Percentiles rank a stretch among this genome's conserved stretches.
Conservation (phyloP, 2,329 filamentous ascomycete species). For the Phyllosticta ampelicida region DNA sequence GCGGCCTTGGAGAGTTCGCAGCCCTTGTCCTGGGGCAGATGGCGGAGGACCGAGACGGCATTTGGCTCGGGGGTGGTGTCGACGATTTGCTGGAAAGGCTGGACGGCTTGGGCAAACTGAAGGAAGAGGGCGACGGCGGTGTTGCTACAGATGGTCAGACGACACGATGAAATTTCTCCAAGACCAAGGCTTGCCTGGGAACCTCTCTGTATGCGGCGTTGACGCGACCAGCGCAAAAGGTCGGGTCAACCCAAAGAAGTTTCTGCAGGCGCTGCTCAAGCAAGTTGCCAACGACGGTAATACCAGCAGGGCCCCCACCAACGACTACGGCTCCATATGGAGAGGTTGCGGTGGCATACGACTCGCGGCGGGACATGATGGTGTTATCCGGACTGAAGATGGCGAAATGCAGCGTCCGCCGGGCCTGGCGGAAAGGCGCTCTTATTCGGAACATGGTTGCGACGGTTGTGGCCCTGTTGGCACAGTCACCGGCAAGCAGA, state of each 20-base stretch:
- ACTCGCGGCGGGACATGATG: conserved; percentile 2
- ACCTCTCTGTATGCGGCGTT: conserved; percentile 47
- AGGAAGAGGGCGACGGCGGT: conserved; percentile 52
- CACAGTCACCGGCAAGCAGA: not conserved
- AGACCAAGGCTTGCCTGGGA: conserved; percentile 33
- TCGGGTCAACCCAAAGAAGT: conserved; percentile 50
- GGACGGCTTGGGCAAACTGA: conserved; percentile 43
- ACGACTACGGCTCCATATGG: conserved; percentile 46
- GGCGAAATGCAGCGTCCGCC: conserved; percentile 1
- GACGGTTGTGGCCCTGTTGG: not conserved
- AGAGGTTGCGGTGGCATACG: not conserved
- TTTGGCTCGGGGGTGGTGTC: conserved; percentile 40
- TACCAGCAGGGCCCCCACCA: conserved; percentile 48
- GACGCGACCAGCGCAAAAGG: conserved; percentile 34
- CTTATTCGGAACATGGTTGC: conserved; percentile 3
- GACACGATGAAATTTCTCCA: not conserved
- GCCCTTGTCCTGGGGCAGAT: conserved; percentile 45
- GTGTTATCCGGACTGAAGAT: conserved; percentile 1
- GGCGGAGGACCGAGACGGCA: conserved; percentile 42
- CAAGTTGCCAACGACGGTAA: conserved; percentile 51
- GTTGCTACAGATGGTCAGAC: conserved; percentile 33
- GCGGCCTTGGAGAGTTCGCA: conserved; percentile 48
- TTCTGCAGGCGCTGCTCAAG: conserved; percentile 41
- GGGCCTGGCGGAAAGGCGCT: conserved; percentile 4
- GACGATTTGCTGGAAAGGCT: conserved; percentile 43